Evolutionary conservation across 768 basidiomycete species (phyloP), one percentile per base, ranked within the genome.

Genomic region (Phylloporus scabripes): DNA sequence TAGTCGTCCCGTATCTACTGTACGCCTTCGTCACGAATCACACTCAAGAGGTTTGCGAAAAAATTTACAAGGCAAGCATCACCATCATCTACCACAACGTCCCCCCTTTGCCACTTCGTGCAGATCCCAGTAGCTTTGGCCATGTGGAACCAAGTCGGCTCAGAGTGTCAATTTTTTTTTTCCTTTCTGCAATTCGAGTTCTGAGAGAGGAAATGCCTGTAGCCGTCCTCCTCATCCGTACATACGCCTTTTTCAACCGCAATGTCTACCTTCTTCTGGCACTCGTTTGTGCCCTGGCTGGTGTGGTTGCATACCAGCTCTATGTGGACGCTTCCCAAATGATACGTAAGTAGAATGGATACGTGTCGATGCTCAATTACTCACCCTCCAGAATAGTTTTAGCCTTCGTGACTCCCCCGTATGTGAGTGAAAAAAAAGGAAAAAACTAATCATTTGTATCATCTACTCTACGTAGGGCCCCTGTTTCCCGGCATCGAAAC

Each of bases 111-210:
- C 24, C n/a, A 9, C 23, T 33, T 26, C 24, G 23, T 49, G 48
- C 42, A 89, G 87, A 80, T 88, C 45, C 87, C 87, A 5, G 87
- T 89, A 49, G 82, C 82, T 6, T 75, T 90, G 42, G 86, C 86
- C 15, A 84, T 88, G 81, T 89, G 86, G 86, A 90, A 90, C 59
- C 87, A 89, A 77, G 85, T 87, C 47, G 82, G 84, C 39, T 85
- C 86, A 41, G 85, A 89, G 71, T 82, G 85, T 83, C 53, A 52
- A 74, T 69, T 44, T 9, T 7, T 14, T 33, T 37, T 21, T 29
- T 39, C 41, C 17, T 24, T 28, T 12, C 5, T 5, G 2, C 17
- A 10, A 37, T 26, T 28, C 43, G 14, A 7, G 17, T 38, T 11
- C 46, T 57, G 23, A 60, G 50, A 28, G 52, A 32, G 26, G 28